Percentiles rank a stretch among this genome's conserved stretches.
phyloP scores from a whole-genome alignment of 257 asterid genomes.

The Misopates orontium region DNA sequence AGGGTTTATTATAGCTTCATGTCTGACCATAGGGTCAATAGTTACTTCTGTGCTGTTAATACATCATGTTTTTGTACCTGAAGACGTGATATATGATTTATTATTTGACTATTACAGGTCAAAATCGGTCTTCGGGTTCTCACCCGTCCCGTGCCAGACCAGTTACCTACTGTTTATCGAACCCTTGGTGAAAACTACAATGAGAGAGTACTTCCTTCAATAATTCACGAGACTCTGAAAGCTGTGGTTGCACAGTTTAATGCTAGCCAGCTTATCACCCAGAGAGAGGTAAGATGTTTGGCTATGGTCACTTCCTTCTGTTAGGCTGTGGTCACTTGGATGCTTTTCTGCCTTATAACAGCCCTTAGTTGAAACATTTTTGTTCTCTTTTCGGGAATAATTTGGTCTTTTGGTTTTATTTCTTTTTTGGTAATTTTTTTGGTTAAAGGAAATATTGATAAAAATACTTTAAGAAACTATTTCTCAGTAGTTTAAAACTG shows the following conservation, averaged over 20 bases:
- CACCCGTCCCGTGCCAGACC: constrained; percentile 83
- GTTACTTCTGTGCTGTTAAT: background rate
- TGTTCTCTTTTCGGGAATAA: background rate
- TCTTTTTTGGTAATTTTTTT: background rate
- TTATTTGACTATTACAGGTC: constrained; percentile 50
- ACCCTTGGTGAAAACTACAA: constrained; percentile 87
- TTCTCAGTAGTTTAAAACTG: background rate
- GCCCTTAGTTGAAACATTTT: background rate
- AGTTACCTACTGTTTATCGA: constrained; percentile 76
- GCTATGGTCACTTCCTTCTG: background rate
- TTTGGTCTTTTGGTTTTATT: background rate
- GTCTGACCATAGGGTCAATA: background rate
- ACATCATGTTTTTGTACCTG: background rate
- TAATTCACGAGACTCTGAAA: constrained; percentile 87
- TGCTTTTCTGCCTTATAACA: background rate
- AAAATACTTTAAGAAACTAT: background rate
- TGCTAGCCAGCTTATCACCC: constrained; percentile 95
- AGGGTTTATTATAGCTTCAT: background rate
- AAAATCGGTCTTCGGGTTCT: constrained; percentile 91
- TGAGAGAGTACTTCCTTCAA: constrained; percentile 86
- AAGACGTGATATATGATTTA: constrained; percentile 8
- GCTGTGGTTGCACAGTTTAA: constrained; percentile 93
- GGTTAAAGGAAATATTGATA: background rate
- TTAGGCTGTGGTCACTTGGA: background rate
- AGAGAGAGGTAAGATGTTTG: constrained; percentile 69